phyloP scores from a whole-genome alignment of 148 eudicot genomes.

The Nepenthes gracilis region DNA sequence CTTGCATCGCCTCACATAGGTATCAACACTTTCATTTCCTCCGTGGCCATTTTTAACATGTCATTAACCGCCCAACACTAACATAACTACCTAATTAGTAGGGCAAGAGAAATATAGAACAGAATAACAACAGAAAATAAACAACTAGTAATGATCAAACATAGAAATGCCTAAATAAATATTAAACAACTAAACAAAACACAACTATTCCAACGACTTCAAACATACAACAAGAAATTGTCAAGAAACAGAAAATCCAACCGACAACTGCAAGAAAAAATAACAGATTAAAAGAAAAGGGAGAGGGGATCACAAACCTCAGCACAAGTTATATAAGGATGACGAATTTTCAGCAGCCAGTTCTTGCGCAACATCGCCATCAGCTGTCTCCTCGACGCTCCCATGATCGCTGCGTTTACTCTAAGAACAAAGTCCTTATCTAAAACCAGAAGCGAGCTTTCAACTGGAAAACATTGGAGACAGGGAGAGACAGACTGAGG shows the following conservation, averaged over 20 bases:
- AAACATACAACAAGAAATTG: not conserved
- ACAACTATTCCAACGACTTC: not conserved
- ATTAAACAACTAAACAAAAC: not conserved
- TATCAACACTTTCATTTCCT: too few relatives aligned
- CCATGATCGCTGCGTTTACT: not conserved
- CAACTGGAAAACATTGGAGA: conserved; percentile 5
- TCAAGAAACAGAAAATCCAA: not conserved
- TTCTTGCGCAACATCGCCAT: conserved; percentile 94
- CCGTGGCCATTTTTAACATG: too few relatives aligned
- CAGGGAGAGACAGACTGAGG: conserved; percentile 1
- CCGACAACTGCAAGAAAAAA: not conserved
- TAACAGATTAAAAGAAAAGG: not conserved
- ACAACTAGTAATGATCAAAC: conserved; percentile 6
- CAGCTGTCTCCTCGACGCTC: conserved; percentile 36
- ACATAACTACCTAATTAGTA: too few relatives aligned
- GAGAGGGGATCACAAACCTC: conserved; percentile 36
- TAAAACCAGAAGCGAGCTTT: not conserved
- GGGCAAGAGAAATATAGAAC: too few relatives aligned
- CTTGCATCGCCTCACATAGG: too few relatives aligned
- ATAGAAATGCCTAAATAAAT: not conserved
- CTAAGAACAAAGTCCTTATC: conserved; percentile 5
- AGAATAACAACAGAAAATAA: too few relatives aligned
- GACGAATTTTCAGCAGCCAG: conserved; percentile 88
- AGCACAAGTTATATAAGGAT: conserved; percentile 69
- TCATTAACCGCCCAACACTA: too few relatives aligned